phyloP scores from a whole-genome alignment of 129 eudicot genomes.

The Flaveria brownii region DNA sequence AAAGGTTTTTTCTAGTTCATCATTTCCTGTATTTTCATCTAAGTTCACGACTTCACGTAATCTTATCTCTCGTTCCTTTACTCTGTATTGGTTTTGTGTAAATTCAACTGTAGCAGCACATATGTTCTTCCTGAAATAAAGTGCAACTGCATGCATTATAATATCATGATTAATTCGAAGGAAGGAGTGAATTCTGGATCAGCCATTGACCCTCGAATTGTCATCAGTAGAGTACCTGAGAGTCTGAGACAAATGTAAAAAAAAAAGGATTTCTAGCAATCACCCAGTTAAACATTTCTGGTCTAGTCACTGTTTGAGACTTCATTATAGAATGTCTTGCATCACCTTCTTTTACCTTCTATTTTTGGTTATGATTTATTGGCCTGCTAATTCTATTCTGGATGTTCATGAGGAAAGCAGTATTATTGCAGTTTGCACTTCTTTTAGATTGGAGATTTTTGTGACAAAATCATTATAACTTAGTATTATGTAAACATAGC shows the following conservation, averaged over 20 bases:
- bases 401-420: not conserved
- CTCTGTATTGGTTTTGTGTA: not conserved
- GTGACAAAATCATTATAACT: not conserved
- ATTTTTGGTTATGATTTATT: not conserved
- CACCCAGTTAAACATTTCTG: not conserved
- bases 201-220: not conserved
- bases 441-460: not conserved
- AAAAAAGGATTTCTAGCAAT: not conserved
- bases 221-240: not conserved
- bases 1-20: slow-evolving; percentile 55
- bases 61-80: not conserved
- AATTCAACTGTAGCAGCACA: not conserved
- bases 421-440: not conserved
- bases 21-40: slow-evolving; percentile 5
- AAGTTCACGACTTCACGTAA: not conserved
- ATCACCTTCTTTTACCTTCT: no score
- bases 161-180: not conserved
- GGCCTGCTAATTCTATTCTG: not conserved
- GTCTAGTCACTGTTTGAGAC: not conserved
- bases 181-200: not conserved
- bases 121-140: slow-evolving; percentile 12
- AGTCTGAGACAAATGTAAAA: not conserved
- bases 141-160: not conserved
- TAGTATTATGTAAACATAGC: not conserved
- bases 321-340: no score